A percentile compares a stretch with the other conserved stretches of the same genome.
phyloP scores from a whole-genome alignment of 129 eudicot genomes.

The Lactuca sativa region DNA sequence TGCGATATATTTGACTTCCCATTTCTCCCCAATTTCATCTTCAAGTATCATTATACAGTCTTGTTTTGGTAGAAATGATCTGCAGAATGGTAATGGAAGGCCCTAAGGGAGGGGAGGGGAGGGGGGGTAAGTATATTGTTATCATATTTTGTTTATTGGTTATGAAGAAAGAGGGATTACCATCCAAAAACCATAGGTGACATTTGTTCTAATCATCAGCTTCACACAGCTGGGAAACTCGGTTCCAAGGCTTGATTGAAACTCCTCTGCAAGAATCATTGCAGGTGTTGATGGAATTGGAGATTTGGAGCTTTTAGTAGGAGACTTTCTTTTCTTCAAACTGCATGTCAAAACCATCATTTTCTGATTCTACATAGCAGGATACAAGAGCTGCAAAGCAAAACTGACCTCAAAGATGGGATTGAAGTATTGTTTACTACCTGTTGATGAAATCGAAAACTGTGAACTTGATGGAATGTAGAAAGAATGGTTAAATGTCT shows the following conservation, averaged over 20 bases:
- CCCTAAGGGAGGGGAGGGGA: constrained; percentile 42
- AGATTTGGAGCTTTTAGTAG: constrained; percentile 23
- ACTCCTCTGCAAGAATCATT: constrained; percentile 52
- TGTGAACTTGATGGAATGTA: background rate
- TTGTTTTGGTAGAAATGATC: constrained; percentile 44
- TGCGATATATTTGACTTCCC: constrained; percentile 58
- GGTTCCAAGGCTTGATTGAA: constrained; percentile 46
- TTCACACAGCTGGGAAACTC: constrained; percentile 61
- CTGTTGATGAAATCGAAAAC: constrained; percentile 38
- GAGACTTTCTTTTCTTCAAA: constrained; percentile 28
- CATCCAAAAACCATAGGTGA: constrained; percentile 70
- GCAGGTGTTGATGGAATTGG: constrained; percentile 40
- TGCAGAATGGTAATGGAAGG: constrained; percentile 66
- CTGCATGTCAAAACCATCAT: constrained; percentile 13
- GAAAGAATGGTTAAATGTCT: background rate
- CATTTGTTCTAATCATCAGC: constrained; percentile 59
- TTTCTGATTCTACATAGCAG: background rate
- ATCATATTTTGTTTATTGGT: background rate
- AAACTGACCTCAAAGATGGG: constrained; percentile 44
- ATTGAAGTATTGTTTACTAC: constrained; percentile 33
- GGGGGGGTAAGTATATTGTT: background rate
- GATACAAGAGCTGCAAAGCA: background rate
- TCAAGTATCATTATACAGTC: constrained; percentile 51
- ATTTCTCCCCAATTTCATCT: constrained; percentile 55
- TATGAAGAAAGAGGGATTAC: constrained; percentile 35